These are phyloP conservation scores for Pouteria glomerata DNA, from an alignment of 148 eudicot genomes.

Conservation along the genomic window DNA sequence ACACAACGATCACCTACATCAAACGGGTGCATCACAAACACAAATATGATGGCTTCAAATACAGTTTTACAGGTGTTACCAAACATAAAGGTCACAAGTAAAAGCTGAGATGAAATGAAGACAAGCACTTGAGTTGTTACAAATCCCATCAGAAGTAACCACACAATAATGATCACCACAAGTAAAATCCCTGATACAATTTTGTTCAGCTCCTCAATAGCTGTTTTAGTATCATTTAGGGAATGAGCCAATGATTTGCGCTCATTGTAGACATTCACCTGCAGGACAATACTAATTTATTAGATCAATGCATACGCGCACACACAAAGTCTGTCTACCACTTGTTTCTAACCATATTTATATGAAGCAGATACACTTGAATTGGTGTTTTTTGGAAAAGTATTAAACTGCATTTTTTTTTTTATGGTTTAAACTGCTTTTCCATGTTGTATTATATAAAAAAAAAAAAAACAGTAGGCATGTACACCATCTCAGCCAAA, in stretches of 20 bases:
- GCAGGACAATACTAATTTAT: too few species aligned
- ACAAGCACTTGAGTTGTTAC: constrained; percentile 38
- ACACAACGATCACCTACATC: constrained; percentile 73
- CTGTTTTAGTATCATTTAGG: constrained; percentile 70
- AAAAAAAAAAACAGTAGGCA: too few species aligned
- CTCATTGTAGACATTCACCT: constrained; percentile 57
- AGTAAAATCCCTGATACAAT: constrained; percentile 37
- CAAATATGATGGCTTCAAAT: constrained; percentile 59
- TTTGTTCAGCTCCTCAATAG: constrained; percentile 53
- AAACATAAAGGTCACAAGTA: constrained; percentile 52
- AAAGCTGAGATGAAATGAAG: constrained; percentile 55
- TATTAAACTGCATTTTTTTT: too few species aligned
- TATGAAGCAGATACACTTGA: too few species aligned
- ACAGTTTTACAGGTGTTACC: constrained; percentile 59
- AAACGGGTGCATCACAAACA: constrained; percentile 64
- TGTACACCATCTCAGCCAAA: too few species aligned
- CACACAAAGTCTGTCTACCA: too few species aligned
- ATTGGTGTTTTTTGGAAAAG: too few species aligned
- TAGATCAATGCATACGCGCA: too few species aligned
- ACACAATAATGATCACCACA: constrained; percentile 32
- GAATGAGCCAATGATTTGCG: constrained; percentile 61
- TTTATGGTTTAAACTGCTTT: too few species aligned
- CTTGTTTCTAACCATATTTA: too few species aligned
- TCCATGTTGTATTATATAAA: too few species aligned
- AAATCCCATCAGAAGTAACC: constrained; percentile 53